Base-by-base conservation (phyloP, 306 rosid species). In the Lupinus albus region DNA sequence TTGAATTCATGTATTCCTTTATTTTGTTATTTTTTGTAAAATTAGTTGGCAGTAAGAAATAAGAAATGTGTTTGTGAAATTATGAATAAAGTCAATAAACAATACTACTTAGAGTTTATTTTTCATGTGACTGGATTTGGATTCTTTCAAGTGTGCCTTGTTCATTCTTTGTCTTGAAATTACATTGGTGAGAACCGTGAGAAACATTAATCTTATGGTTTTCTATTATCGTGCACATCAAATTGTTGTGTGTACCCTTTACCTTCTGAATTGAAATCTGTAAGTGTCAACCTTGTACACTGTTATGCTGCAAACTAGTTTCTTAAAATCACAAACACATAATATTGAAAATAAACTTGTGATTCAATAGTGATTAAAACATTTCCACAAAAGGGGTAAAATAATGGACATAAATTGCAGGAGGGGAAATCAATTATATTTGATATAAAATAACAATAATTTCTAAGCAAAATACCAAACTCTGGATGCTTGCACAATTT, bases 401-500 rank as follows among this genome's bases (percentile, higher is more conserved):
- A 47, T 47, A 33, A 64, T 25, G 1, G 30, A 46, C 8, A 12
- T 2, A 32, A 14, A 14, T 64, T 4, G 57, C 32, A 61, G 11
- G 45, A 15, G 16, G 17, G 7, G 13, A 5, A 39, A 6, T 4
- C 25, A 47, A 32, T 5, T 7, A 20, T 44, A 32, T 30, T 32
- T 30, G 44, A 64, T 47, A 9, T 9, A 48, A 67, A 51, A 51
- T 36, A 36, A 17, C 49, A 35, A 38, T 36, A 8, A 51, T 30
- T 67, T 67, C 11, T 8, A 18, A 39, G 60, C 48, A 16, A 6
- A 47, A 9, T 64, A 46, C 14, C 11, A 33, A 28, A 11, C 10
- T 66, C 36, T 17, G 61, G 36, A 50, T 11, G 71, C 61, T 67
- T 18, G 20, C 13, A 33, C 46, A 50, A 56, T 8, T 14, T 55